phyloP scores from a whole-genome alignment of 192 early-diverging fungal genomes.

The Geranomyces variabilis region DNA sequence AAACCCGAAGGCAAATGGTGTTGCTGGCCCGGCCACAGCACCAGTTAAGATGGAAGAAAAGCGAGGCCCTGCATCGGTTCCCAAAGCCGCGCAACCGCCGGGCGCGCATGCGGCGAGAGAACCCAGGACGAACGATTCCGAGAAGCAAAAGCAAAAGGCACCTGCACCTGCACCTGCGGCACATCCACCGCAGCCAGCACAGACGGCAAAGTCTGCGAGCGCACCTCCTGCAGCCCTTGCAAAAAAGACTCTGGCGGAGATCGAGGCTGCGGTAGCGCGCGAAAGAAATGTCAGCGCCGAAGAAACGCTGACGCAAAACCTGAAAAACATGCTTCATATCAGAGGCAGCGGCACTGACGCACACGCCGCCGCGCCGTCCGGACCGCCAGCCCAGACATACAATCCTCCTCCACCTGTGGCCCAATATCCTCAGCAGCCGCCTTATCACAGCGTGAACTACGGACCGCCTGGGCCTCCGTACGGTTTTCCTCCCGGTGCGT shows the following conservation, averaged over 20 bases:
- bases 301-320: constrained; percentile 17
- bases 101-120: too few relatives aligned
- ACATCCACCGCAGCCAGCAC: not conserved
- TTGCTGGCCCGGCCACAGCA: too few relatives aligned
- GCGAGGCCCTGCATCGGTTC: too few relatives aligned
- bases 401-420: not conserved
- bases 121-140: too few relatives aligned
- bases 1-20: too few relatives aligned
- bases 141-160: not conserved
- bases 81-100: too few relatives aligned
- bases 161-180: not conserved
- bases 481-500: not conserved
- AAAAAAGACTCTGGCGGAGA: not conserved
- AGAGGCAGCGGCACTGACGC: not conserved
- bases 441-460: too few relatives aligned
- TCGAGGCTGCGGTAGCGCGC: not conserved
- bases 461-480: not conserved
- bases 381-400: not conserved
- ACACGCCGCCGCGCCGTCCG: not conserved
- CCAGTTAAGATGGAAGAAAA: too few relatives aligned
- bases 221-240: not conserved
- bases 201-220: not conserved
- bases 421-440: not conserved
- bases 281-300: not conserved
- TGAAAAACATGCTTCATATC: constrained; percentile 41